Conservation (phyloP, 345 rosid species). For the Chamaenerion angustifolium region DNA sequence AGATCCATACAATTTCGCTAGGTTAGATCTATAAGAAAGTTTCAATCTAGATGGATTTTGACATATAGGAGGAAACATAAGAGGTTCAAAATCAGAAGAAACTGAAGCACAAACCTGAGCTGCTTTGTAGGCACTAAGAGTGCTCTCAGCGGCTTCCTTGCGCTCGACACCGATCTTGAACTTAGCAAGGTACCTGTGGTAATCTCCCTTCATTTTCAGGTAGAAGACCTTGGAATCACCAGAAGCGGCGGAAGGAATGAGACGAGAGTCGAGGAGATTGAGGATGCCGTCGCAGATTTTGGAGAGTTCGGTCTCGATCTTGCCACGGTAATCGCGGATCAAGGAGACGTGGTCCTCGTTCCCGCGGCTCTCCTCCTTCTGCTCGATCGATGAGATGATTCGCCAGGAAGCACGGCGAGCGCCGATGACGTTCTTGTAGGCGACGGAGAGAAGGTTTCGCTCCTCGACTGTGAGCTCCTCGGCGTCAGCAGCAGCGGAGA, state of each 20-base stretch:
- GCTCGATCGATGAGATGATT: too few relatives aligned
- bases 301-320: constrained; percentile 74
- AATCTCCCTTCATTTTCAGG: too few relatives aligned
- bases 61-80: constrained; percentile 27
- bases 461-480: constrained; percentile 44
- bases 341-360: constrained; percentile 39
- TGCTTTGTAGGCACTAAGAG: constrained; percentile 13
- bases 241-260: constrained; percentile 63
- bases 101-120: constrained; percentile 33
- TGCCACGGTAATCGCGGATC: constrained; percentile 55
- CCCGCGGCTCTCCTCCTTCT: constrained; percentile 37
- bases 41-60: constrained; percentile 28
- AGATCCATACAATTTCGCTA: background rate
- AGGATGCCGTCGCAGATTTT: constrained; percentile 62
- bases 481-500: constrained; percentile 41
- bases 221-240: too few relatives aligned
- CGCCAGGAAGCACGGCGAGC: too few relatives aligned
- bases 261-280: constrained; percentile 52
- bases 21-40: background rate
- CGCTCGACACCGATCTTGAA: constrained; percentile 13
- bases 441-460: too few relatives aligned
- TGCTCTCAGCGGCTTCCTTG: constrained; percentile 14
- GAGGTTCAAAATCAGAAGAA: constrained; percentile 15
- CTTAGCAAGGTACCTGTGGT: constrained; percentile 16
- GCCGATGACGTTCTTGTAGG: too few relatives aligned